phyloP scores from a whole-genome alignment of 2,329 filamentous ascomycete species.

The Elsinoe necatrix region DNA sequence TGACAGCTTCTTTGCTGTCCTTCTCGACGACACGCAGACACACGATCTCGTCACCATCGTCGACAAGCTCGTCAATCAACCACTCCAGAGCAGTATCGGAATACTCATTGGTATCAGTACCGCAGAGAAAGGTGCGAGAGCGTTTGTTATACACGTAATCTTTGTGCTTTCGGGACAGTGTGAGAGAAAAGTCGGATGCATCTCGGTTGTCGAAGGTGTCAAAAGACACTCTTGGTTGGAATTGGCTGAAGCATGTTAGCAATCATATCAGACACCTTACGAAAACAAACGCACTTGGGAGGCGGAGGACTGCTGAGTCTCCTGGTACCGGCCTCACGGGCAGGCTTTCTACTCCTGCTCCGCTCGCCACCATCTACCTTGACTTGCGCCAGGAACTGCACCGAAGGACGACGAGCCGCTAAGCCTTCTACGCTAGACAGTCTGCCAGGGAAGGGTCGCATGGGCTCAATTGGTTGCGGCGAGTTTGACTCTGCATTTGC shows the following conservation, averaged over 20 bases:
- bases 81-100: constrained; percentile 88
- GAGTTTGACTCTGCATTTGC: not conserved
- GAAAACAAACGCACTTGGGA: constrained; percentile 19
- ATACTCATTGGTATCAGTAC: constrained; percentile 83
- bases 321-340: constrained; percentile 15
- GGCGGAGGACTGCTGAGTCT: constrained; percentile 21
- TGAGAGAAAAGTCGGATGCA: constrained; percentile 65
- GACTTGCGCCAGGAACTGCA: constrained; percentile 30
- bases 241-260: constrained; percentile 40
- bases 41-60: constrained; percentile 88
- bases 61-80: constrained; percentile 83
- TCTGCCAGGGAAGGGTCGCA: not conserved
- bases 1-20: constrained; percentile 56
- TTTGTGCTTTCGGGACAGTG: constrained; percentile 75
- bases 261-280: not conserved
- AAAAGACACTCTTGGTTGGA: constrained; percentile 62
- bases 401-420: constrained; percentile 36
- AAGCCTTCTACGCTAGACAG: not conserved
- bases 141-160: constrained; percentile 74
- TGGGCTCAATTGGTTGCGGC: not conserved
- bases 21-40: constrained; percentile 84
- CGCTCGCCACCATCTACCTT: constrained; percentile 20
- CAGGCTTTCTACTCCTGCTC: constrained; percentile 18
- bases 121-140: constrained; percentile 82
- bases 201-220: constrained; percentile 63